Evolutionary conservation across 2,329 filamentous ascomycete genomes (phyloP).

Genomic region (Talaromyces sp.): DNA sequence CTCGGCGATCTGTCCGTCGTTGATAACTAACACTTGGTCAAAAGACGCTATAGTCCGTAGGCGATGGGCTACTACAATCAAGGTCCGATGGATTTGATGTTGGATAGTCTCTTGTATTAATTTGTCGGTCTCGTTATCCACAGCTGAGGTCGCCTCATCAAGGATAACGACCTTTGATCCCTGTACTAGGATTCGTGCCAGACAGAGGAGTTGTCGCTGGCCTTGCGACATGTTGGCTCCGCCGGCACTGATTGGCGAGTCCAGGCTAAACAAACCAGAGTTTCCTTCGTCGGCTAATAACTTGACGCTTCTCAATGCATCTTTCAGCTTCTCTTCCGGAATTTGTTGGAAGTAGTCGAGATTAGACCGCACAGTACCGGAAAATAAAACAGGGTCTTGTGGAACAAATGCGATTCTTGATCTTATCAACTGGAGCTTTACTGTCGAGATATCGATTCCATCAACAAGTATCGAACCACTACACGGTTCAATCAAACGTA

Average conservation of each 20-base stretch:
- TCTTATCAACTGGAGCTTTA: constrained; percentile 65
- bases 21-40: constrained; percentile 63
- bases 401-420: constrained; percentile 76
- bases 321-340: constrained; percentile 62
- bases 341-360: constrained; percentile 72
- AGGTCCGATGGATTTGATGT: constrained; percentile 60
- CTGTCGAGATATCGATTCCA: constrained; percentile 67
- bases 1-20: neutral
- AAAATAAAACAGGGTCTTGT: constrained; percentile 77
- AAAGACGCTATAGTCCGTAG: constrained; percentile 70
- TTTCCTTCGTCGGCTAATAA: constrained; percentile 41
- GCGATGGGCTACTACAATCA: constrained; percentile 68
- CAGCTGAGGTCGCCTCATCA: constrained; percentile 69
- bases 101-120: constrained; percentile 68
- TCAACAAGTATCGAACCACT: constrained; percentile 66
- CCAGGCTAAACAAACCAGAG: constrained; percentile 38
- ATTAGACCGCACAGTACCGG: constrained; percentile 70
- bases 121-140: constrained; percentile 68
- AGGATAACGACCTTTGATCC: constrained; percentile 69
- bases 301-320: constrained; percentile 67
- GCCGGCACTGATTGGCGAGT: constrained; percentile 64
- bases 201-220: constrained; percentile 70
- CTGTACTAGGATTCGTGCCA: constrained; percentile 65
- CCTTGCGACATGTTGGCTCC: constrained; percentile 71
- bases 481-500: constrained; percentile 68